Evolutionary conservation across 2,329 filamentous ascomycete genomes (phyloP).

Genomic region (Cercospora janseana): DNA sequence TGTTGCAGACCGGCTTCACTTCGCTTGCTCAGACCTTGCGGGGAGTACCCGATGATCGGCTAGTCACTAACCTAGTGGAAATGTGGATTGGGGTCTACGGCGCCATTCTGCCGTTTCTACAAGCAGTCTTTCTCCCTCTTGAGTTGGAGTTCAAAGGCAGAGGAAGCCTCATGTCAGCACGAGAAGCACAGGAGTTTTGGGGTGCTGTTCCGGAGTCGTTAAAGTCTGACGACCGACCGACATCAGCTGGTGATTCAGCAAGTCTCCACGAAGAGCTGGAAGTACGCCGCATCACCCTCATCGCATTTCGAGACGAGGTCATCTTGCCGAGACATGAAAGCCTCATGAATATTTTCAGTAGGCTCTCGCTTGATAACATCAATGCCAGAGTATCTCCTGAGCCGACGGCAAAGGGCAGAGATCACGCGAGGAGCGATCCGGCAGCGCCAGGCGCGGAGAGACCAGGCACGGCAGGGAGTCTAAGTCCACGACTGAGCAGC

Average conservation of each 20-base stretch:
- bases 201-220: slow-evolving; percentile 59
- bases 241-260: slow-evolving; percentile 41
- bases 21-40: slow-evolving; percentile 81
- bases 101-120: slow-evolving; percentile 85
- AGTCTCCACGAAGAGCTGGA: slow-evolving; percentile 66
- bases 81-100: slow-evolving; percentile 94
- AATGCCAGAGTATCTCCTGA: slow-evolving; percentile 45
- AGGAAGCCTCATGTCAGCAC: slow-evolving; percentile 71
- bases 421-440: slow-evolving; percentile 35
- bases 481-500: slow-evolving; percentile 72
- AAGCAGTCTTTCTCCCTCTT: slow-evolving; percentile 88
- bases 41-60: slow-evolving; percentile 74
- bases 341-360: slow-evolving; percentile 85
- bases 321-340: slow-evolving; percentile 86
- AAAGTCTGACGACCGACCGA: slow-evolving; percentile 44
- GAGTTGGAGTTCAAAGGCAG: slow-evolving; percentile 89
- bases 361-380: slow-evolving; percentile 77
- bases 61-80: slow-evolving; percentile 88
- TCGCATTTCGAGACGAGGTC: slow-evolving; percentile 82
- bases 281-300: slow-evolving; percentile 82
- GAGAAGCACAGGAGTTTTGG: slow-evolving; percentile 89
- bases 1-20: slow-evolving; percentile 76
- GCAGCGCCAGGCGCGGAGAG: slow-evolving; percentile 36
- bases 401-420: slow-evolving; percentile 26
- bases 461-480: slow-evolving; percentile 67